Conservation (phyloP, 75 land plant species). For the Adiantum capillusveneris region DNA sequence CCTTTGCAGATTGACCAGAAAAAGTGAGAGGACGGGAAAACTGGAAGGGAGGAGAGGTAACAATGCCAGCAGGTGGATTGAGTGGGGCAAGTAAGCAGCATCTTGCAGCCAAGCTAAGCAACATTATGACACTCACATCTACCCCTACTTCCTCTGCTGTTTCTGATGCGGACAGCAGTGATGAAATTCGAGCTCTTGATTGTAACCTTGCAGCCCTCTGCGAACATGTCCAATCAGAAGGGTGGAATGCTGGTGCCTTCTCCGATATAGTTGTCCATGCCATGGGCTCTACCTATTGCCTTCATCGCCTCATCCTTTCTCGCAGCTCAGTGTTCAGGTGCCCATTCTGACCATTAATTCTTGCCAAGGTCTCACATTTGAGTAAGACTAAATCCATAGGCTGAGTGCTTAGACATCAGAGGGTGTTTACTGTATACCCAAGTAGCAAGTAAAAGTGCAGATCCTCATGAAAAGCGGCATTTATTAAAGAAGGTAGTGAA, state of each 20-base stretch:
- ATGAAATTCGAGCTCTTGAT: conserved; percentile 53
- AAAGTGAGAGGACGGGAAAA: too few species aligned
- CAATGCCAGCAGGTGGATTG: neutral
- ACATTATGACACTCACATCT: neutral
- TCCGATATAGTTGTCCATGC: conserved; percentile 80
- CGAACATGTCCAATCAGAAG: conserved; percentile 76
- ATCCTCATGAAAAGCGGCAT: too few species aligned
- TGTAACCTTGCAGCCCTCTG: conserved; percentile 79
- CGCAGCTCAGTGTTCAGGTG: conserved; percentile 92
- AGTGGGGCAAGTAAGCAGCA: neutral
- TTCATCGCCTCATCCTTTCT: conserved; percentile 87
- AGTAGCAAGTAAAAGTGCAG: too few species aligned
- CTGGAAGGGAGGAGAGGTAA: too few species aligned
- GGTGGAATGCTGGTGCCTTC: conserved; percentile 66
- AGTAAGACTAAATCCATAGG: too few species aligned
- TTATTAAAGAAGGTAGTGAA: too few species aligned
- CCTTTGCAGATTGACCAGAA: too few species aligned
- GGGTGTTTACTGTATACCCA: too few species aligned
- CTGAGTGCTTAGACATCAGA: too few species aligned
- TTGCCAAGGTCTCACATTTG: too few species aligned
- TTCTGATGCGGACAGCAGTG: conserved; percentile 16
- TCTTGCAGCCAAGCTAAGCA: neutral
- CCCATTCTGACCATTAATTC: neutral
- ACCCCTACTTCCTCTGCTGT: conserved; percentile 2
- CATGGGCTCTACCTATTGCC: conserved; percentile 65